These are phyloP conservation scores for Ophiosphaerella korrae DNA, from an alignment of 2,329 filamentous ascomycete genomes.

Conservation along the genomic window DNA sequence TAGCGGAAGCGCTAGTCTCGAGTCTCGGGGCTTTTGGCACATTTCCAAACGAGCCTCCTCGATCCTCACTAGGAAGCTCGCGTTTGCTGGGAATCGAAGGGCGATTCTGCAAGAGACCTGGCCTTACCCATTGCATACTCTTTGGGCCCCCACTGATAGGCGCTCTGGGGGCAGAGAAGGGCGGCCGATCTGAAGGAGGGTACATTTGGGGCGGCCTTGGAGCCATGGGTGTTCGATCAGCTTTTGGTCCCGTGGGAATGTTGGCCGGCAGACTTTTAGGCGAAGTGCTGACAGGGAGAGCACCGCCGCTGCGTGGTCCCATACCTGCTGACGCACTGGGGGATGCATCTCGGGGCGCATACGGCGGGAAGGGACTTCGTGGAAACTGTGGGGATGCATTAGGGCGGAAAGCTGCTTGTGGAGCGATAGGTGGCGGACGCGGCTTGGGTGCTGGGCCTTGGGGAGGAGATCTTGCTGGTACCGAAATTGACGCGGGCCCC, in stretches of 20 bases:
- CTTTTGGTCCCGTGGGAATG: conserved; percentile 50
- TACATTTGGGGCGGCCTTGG: conserved; percentile 39
- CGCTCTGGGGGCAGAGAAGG: conserved; percentile 35
- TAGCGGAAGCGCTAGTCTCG: conserved; percentile 23
- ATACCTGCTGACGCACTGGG: conserved; percentile 29
- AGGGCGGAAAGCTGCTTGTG: conserved; percentile 37
- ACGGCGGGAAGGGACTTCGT: conserved; percentile 31
- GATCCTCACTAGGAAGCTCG: conserved; percentile 52
- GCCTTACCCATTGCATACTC: conserved; percentile 52
- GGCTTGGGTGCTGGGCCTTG: conserved; percentile 34
- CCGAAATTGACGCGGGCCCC: conserved; percentile 4
- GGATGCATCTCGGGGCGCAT: conserved; percentile 34
- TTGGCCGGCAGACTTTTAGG: conserved; percentile 43
- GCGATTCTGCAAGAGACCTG: conserved; percentile 43
- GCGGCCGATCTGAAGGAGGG: conserved; percentile 32
- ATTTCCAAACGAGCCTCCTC: conserved; percentile 41
- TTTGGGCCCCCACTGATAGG: conserved; percentile 42
- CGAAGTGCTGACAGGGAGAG: conserved; percentile 38
- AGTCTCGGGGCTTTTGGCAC: conserved; percentile 42
- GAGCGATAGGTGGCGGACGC: conserved; percentile 39
- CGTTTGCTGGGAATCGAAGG: conserved; percentile 52
- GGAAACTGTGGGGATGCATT: conserved; percentile 43
- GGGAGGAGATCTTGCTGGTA: conserved; percentile 34
- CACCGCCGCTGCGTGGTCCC: conserved; percentile 30
- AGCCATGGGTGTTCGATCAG: conserved; percentile 38